These are phyloP conservation scores for Russula olivacea DNA, from an alignment of 768 basidiomycete species.

Conservation along the genomic window DNA sequence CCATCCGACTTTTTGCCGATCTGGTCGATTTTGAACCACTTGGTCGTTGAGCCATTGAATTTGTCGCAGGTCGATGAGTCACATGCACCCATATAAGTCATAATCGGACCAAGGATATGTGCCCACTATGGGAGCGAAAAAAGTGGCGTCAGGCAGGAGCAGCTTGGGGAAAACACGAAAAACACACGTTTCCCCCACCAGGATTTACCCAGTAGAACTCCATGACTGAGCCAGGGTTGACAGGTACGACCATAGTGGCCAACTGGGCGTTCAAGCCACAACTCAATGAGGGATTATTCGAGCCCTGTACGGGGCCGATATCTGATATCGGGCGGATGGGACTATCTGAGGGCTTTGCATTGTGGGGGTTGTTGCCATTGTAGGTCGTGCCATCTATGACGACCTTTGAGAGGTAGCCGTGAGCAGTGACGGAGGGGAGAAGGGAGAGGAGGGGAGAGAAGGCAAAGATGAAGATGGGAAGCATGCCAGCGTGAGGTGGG, in stretches of 20 bases:
- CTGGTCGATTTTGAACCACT: slow-evolving; percentile 62
- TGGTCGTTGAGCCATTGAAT: slow-evolving; percentile 52
- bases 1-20: slow-evolving; percentile 28
- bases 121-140: slow-evolving; percentile 35
- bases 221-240: slow-evolving; percentile 50
- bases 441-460: no score
- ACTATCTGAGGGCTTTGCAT: slow-evolving; percentile 8
- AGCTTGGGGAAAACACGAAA: not conserved
- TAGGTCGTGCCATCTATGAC: slow-evolving; percentile 20
- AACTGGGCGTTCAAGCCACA: slow-evolving; percentile 35
- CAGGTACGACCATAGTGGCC: slow-evolving; percentile 44
- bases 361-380: slow-evolving; percentile 16
- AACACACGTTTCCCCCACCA: slow-evolving; percentile 31
- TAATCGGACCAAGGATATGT: slow-evolving; percentile 60
- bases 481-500: no score
- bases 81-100: slow-evolving; percentile 71
- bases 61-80: slow-evolving; percentile 47
- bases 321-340: slow-evolving; percentile 24
- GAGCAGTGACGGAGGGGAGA: slow-evolving; percentile 15
- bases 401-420: slow-evolving; percentile 18
- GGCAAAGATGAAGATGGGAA: no score
- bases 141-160: not conserved
- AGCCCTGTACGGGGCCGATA: no score
- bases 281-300: no score
- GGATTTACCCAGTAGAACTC: slow-evolving; percentile 49